A percentile compares a stretch with the other conserved stretches of the same genome.
These are phyloP conservation scores for Dioszegia hungarica DNA, from an alignment of 768 basidiomycete species.

Conservation along the genomic window DNA sequence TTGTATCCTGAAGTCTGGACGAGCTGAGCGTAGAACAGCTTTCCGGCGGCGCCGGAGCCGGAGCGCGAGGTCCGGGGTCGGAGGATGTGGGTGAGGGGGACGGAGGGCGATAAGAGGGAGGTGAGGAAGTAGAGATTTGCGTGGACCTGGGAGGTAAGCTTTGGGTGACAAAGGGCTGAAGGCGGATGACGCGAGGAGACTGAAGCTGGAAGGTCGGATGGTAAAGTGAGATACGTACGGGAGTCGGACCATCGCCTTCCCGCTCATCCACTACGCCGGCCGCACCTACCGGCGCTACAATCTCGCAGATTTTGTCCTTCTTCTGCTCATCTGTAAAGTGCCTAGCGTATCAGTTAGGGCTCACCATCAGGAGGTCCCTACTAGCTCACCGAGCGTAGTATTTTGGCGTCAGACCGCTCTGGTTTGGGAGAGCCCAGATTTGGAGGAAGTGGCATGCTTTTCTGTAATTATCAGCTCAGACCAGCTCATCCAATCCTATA, in stretches of 20 bases:
- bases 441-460: conserved; percentile 59
- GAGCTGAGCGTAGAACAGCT: conserved; percentile 77
- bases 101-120: conserved; percentile 61
- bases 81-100: conserved; percentile 58
- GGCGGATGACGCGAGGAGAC: background rate
- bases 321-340: conserved; percentile 81
- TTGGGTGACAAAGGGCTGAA: background rate
- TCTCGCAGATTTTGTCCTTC: conserved; percentile 61
- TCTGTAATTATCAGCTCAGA: conserved; percentile 8
- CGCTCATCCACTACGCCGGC: conserved; percentile 60
- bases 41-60: conserved; percentile 26
- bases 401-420: conserved; percentile 58
- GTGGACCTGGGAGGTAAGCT: conserved; percentile 36
- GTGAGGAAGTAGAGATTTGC: conserved; percentile 58
- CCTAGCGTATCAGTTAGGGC: conserved; percentile 39
- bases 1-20: conserved; percentile 82
- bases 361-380: background rate
- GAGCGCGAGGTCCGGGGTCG: conserved; percentile 20
- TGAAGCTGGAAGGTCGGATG: background rate
- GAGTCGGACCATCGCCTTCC: conserved; percentile 72
- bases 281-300: conserved; percentile 69
- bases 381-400: conserved; percentile 70
- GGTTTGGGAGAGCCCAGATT: conserved; percentile 62
- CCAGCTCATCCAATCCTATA: too few species aligned
- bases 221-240: conserved; percentile 50